phyloP scores from a whole-genome alignment of 2,329 filamentous ascomycete genomes.

The Apiospora marii region DNA sequence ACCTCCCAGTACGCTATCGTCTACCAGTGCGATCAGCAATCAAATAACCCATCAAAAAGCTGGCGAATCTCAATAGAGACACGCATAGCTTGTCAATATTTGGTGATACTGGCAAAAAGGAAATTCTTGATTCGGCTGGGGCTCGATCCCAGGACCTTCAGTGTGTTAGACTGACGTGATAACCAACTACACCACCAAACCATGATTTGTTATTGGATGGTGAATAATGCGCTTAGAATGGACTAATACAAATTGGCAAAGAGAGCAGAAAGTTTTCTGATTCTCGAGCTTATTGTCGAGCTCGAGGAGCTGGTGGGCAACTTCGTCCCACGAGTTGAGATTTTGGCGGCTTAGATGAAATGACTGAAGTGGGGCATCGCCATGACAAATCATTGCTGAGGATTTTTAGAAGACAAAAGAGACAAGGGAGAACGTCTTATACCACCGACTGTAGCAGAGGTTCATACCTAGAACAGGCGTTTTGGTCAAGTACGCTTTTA shows the following conservation, averaged over 20 bases:
- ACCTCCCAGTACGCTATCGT: background rate
- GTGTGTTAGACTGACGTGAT: conserved; percentile 58
- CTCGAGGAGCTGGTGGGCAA: background rate
- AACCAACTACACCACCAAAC: conserved; percentile 51
- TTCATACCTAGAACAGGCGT: too few species aligned
- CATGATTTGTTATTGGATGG: background rate
- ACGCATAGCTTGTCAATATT: background rate
- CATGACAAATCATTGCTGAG: background rate
- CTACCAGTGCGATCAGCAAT: background rate
- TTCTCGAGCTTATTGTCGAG: too few species aligned
- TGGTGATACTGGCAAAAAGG: background rate
- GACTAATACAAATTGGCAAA: background rate
- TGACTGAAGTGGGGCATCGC: too few species aligned
- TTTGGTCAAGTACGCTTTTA: too few species aligned
- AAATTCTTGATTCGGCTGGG: conserved; percentile 26
- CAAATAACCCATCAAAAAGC: background rate
- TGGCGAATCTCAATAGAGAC: background rate
- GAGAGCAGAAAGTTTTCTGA: background rate
- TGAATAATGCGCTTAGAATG: background rate
- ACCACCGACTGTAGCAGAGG: too few species aligned
- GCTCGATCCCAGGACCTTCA: conserved; percentile 48
- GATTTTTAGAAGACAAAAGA: background rate
- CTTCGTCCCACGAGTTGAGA: background rate
- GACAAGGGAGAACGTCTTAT: too few species aligned
- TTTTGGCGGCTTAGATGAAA: background rate